Evolutionary conservation across 306 rosid species (phyloP), one percentile per base, ranked within the genome.

Genomic region (Vicia sativa): DNA sequence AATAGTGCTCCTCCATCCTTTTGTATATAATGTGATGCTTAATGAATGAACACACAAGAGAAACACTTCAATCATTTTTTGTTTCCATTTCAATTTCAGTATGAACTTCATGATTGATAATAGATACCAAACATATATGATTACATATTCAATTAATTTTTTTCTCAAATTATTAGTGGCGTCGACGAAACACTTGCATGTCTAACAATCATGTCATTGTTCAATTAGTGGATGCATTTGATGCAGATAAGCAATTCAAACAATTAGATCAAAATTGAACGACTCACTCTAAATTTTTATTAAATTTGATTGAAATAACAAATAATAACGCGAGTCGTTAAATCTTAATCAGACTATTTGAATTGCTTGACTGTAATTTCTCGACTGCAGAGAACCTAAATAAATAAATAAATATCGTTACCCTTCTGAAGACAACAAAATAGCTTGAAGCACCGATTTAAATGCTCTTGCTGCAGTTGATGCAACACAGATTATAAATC

Each of bases 381-480:
- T 9, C 14, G 5, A 26, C 0, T 0, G 6, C 4, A 55, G 3
- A 0, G 39, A 55, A 55, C 8, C 1, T 7, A 55, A 26, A 55
- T 26, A 2, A n/a, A n/a, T 39, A 55, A 69, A 9, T 52, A 11
- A 10, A 53, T 21, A 21, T 59, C 34, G 18, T 43, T 78, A 81
- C 86, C 82, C 86, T 13, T 81, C 82, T 0, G 82, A 81, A 3
- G 86, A 77, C 48, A 81, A 66, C 71, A 77, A 77, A 58, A 81
- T 74, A 55, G 31, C 77, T 73, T 81, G 85, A 35, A 81, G 85
- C 50, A 81, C 86, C 5, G 86, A 81, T 74, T 81, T 81, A 15
- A 81, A 74, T 50, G 86, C 86, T 60, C 86, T 74, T 5, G 82
- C 77, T 29, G 82, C 80, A 1, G 86, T 81, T 0, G 85, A 75